Evolutionary conservation across 2,329 filamentous ascomycete genomes (phyloP).

Genomic region (Blastomyces silverae): DNA sequence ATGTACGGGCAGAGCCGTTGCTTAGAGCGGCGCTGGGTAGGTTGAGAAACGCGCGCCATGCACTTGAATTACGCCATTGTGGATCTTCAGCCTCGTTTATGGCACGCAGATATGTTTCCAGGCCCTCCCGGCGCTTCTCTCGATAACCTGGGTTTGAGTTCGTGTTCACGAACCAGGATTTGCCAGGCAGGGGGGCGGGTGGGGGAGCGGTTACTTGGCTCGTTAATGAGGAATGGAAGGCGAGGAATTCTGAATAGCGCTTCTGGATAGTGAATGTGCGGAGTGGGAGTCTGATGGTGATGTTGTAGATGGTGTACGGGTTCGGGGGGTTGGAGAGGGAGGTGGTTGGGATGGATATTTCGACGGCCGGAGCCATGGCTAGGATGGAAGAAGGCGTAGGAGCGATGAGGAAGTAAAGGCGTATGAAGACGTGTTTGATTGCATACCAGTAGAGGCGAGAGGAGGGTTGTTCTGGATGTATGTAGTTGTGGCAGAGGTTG

Average conservation of each 20-base stretch:
- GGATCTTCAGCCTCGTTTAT: slow-evolving; percentile 52
- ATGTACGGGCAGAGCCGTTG: slow-evolving; percentile 31
- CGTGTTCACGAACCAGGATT: slow-evolving; percentile 56
- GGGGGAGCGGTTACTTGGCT: slow-evolving; percentile 48
- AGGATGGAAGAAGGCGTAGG: background rate
- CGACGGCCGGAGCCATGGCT: slow-evolving; percentile 31
- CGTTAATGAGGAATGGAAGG: slow-evolving; percentile 48
- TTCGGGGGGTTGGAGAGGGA: slow-evolving; percentile 40
- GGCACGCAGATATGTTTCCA: slow-evolving; percentile 53
- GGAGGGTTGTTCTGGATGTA: background rate
- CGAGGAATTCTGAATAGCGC: slow-evolving; percentile 58
- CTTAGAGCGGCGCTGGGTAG: slow-evolving; percentile 43
- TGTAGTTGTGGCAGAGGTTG: background rate
- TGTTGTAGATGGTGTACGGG: slow-evolving; percentile 53
- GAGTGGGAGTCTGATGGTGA: slow-evolving; percentile 55
- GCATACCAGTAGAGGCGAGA: background rate
- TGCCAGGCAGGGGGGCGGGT: slow-evolving; percentile 50
- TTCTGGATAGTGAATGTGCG: slow-evolving; percentile 54
- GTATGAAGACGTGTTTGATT: background rate
- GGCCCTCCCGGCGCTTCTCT: slow-evolving; percentile 50
- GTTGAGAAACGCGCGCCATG: slow-evolving; percentile 54
- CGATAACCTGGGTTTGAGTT: slow-evolving; percentile 51
- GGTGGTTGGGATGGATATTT: slow-evolving; percentile 42
- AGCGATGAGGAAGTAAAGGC: background rate
- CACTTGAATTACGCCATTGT: slow-evolving; percentile 52